Evolutionary conservation across 805 yeast genomes (phyloP), one percentile per base, ranked within the genome.

Genomic region (Starmerella asiatica): DNA sequence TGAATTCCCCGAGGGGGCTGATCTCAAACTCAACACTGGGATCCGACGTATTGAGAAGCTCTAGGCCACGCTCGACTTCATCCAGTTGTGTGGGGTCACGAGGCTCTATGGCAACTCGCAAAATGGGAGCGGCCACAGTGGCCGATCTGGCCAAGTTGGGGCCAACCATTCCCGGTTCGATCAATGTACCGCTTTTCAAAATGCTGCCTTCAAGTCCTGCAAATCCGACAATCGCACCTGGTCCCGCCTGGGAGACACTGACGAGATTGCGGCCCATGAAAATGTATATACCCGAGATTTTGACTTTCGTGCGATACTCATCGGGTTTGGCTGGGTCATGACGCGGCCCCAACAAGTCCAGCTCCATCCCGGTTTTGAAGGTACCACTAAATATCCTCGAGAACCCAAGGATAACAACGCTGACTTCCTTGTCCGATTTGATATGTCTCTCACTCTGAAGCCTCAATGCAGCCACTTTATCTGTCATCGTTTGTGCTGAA

Each of bases 71-170:
- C 37, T 76, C 93, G 32, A 91, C 64, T 50, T 71, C 72, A 34
- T 71, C 76, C 4, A 48, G 71, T 50, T 84, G 76, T 36, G 78
- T 69, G 8, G 94, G 94, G 51, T 84, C 80, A 4, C 72, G 78
- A 1, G 99, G 95, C 56, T 91, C 99, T n/a, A 91, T 65, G 0
- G 98, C 96, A 24, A 91, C 94, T 48, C 85, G 75, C 50, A 91
- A 83, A 56, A 91, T 88, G 1, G 98, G 98, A 24, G 84, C 81
- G n/a, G 80, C 73, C 14, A 79, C 71, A 9, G 75, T 60, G 40
- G 75, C 79, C 16, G 84, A 65, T 48, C 83, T 79, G 0, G 94
- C 94, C 37, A 78, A 63, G 50, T 79, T 79, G n/a, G 76, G 75
- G 30, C 85, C 86, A 4, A 69, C 62, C 2, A 69, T 56, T 2